Percentiles rank a stretch among this genome's conserved stretches.
These are phyloP conservation scores for Lecanicillium sp. DNA, from an alignment of 2,329 filamentous ascomycete species.

Conservation along the genomic window DNA sequence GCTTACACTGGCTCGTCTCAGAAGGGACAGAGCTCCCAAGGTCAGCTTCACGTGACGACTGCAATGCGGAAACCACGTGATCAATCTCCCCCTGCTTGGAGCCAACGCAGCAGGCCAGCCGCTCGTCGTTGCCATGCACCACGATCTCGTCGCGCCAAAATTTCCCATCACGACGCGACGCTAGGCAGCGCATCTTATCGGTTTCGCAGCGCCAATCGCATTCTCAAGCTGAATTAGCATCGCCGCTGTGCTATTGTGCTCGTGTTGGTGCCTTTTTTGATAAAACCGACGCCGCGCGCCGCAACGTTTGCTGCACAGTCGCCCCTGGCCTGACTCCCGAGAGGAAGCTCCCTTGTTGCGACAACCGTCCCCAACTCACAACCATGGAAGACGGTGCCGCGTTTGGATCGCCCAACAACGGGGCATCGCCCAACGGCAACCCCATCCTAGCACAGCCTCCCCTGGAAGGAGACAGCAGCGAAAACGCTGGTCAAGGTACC, in stretches of 20 bases:
- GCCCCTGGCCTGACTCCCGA: conserved; percentile 18
- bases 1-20: too few relatives aligned
- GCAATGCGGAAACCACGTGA: conserved; percentile 5
- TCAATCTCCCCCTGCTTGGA: conserved; percentile 11
- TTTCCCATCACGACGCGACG: conserved; percentile 19
- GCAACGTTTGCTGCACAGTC: conserved; percentile 10
- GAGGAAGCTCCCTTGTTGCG: conserved; percentile 12
- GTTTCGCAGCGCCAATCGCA: conserved; percentile 12
- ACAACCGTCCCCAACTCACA: conserved; percentile 12
- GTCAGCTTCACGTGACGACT: background rate
- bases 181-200: conserved; percentile 15
- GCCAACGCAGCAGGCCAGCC: conserved; percentile 3
- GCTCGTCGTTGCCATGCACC: conserved; percentile 11
- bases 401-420: conserved; percentile 53
- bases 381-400: conserved; percentile 55
- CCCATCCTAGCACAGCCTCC: conserved; percentile 50
- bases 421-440: conserved; percentile 53
- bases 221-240: conserved; percentile 11
- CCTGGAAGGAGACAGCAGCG: conserved; percentile 38
- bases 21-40: too few relatives aligned
- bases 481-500: conserved; percentile 42
- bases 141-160: conserved; percentile 15
- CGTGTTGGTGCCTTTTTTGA: conserved; percentile 8
- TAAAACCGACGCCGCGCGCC: conserved; percentile 12
- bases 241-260: conserved; percentile 10